Evolutionary conservation across 257 asterid genomes (phyloP).

Genomic region (Nicotiana paniculata): DNA sequence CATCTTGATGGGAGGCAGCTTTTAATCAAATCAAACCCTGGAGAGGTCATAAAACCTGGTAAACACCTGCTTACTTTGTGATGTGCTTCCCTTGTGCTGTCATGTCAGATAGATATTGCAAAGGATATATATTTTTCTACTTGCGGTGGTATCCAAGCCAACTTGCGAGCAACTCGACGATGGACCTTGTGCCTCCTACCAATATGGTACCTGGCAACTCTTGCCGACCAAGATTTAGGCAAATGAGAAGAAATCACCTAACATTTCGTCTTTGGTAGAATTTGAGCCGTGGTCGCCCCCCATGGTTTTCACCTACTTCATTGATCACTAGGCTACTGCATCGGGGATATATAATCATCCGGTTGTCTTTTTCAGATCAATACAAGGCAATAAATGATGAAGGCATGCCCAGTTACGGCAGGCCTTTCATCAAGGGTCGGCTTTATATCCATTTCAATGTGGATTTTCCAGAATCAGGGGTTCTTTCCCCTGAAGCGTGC

Average conservation of each 20-base stretch:
- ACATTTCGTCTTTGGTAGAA: no score
- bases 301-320: background rate
- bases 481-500: conserved; percentile 11
- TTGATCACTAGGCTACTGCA: no score
- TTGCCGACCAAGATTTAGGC: no score
- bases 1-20: conserved; percentile 34
- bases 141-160: no score
- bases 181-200: no score
- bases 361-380: conserved; percentile 19
- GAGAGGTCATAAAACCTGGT: conserved; percentile 34
- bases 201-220: no score
- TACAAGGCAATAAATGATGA: conserved; percentile 36
- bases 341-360: background rate
- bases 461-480: conserved; percentile 29
- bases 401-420: conserved; percentile 30
- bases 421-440: conserved; percentile 31
- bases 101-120: background rate
- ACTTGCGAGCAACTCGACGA: no score
- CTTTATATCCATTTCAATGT: conserved; percentile 32
- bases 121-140: no score
- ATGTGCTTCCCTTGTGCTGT: background rate
- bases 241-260: no score
- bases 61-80: background rate
- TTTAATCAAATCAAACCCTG: conserved; percentile 29
- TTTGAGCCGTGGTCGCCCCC: no score